phyloP scores from a whole-genome alignment of 2,329 filamentous ascomycete genomes.

The Ascomycota sp. region DNA sequence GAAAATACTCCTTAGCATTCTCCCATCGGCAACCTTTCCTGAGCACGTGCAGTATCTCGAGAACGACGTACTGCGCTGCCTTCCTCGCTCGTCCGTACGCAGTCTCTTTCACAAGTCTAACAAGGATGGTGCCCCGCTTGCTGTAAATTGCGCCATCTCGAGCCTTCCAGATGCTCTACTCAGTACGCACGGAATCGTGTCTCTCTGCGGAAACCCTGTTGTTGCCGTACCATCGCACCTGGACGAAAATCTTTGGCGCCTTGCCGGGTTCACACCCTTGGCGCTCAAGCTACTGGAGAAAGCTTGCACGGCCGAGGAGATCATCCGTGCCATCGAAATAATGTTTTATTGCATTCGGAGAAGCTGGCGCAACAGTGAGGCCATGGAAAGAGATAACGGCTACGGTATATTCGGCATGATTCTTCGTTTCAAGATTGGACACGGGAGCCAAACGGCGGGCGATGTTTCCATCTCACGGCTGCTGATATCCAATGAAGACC shows the following conservation, averaged over 20 bases:
- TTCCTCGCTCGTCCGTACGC: slow-evolving; percentile 52
- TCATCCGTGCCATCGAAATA: slow-evolving; percentile 58
- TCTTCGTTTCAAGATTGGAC: slow-evolving; percentile 59
- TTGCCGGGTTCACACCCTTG: slow-evolving; percentile 76
- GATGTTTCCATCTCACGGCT: slow-evolving; percentile 17
- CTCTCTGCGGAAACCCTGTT: slow-evolving; percentile 64
- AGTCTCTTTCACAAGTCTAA: slow-evolving; percentile 22
- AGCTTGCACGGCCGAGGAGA: slow-evolving; percentile 44
- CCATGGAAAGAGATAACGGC: slow-evolving; percentile 88
- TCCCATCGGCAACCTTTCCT: slow-evolving; percentile 57
- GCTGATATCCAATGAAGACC: slow-evolving; percentile 25
- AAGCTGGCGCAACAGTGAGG: slow-evolving; percentile 94
- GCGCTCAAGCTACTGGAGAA: slow-evolving; percentile 67
- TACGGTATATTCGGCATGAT: slow-evolving; percentile 74
- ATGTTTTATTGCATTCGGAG: slow-evolving; percentile 68
- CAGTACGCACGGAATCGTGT: slow-evolving; percentile 55
- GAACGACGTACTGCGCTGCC: slow-evolving; percentile 48
- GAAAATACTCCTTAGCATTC: slow-evolving; percentile 61
- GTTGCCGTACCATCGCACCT: slow-evolving; percentile 62
- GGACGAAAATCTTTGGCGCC: slow-evolving; percentile 78
- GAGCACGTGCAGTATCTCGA: slow-evolving; percentile 63
- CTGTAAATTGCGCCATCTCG: slow-evolving; percentile 71
- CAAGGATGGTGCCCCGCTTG: slow-evolving; percentile 44
- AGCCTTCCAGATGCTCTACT: slow-evolving; percentile 76
- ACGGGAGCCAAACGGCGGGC: slow-evolving; percentile 11